Conservation (phyloP, 345 rosid genomes). For the Lepidium sativum region DNA sequence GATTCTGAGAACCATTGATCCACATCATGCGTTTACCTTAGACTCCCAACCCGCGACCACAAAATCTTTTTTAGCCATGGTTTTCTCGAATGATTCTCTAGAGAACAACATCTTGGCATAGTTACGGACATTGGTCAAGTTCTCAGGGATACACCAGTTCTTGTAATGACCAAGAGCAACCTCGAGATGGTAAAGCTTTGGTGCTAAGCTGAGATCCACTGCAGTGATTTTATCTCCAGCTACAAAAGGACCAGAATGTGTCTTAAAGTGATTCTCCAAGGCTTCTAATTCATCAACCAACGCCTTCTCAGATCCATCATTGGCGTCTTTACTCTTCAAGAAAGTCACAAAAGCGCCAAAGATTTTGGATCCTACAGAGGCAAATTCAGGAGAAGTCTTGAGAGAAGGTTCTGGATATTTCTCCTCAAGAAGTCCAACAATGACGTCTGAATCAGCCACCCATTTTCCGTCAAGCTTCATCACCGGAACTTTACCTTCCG, state of each 20-base stretch:
- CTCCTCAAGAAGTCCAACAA: conserved; percentile 70
- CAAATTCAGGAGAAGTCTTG: conserved; percentile 53
- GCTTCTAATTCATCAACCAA: conserved; percentile 68
- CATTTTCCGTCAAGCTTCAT: conserved; percentile 73
- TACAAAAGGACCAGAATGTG: conserved; percentile 65
- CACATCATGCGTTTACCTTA: conserved; percentile 17
- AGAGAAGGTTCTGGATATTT: conserved; percentile 70
- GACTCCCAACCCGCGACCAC: conserved; percentile 24
- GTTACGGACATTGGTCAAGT: conserved; percentile 42
- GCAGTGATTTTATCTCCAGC: conserved; percentile 74
- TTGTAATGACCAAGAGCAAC: conserved; percentile 74
- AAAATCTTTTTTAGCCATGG: conserved; percentile 33
- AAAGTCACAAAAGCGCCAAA: conserved; percentile 57
- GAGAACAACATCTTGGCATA: conserved; percentile 49
- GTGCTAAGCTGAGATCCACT: conserved; percentile 69
- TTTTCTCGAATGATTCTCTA: conserved; percentile 61
- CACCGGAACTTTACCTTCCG: conserved; percentile 81
- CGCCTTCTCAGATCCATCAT: conserved; percentile 68
- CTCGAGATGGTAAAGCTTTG: conserved; percentile 85
- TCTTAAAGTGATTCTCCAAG: conserved; percentile 66
- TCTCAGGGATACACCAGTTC: conserved; percentile 75
- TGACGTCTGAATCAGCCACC: conserved; percentile 80
- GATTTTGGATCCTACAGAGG: conserved; percentile 58
- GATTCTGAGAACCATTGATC: neutral
- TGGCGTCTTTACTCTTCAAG: conserved; percentile 75